Evolutionary conservation across 2,329 filamentous ascomycete species (phyloP).

Genomic region (Calcarisporium arbuscula): DNA sequence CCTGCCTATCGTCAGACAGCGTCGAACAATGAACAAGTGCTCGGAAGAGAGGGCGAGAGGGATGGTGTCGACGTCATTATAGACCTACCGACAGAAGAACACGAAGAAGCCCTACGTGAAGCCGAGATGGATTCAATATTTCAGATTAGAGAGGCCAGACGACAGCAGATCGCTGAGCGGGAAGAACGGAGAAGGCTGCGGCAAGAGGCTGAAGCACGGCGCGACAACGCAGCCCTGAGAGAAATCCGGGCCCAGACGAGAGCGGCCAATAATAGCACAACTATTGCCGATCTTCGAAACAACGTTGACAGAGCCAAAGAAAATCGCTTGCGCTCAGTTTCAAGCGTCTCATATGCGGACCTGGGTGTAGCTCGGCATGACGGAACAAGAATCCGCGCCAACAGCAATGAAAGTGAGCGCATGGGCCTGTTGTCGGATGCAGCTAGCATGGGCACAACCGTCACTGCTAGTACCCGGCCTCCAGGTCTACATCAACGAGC

Average conservation of each 20-base stretch:
- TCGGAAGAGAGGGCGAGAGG: conserved; percentile 85
- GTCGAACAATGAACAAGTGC: conserved; percentile 69
- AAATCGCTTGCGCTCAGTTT: conserved; percentile 60
- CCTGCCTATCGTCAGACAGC: conserved; percentile 75
- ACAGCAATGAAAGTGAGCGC: conserved; percentile 66
- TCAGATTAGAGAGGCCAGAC: conserved; percentile 74
- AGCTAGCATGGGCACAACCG: conserved; percentile 50
- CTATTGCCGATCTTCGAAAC: conserved; percentile 53
- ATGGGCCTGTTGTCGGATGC: conserved; percentile 66
- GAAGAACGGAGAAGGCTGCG: conserved; percentile 67
- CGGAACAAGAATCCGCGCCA: conserved; percentile 67
- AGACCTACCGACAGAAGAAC: conserved; percentile 74
- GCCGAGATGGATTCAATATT: conserved; percentile 91
- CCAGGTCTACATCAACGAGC: conserved; percentile 34
- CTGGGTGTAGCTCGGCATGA: conserved; percentile 72
- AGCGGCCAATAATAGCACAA: conserved; percentile 39
- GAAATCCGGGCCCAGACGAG: conserved; percentile 55
- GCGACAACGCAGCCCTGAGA: conserved; percentile 64
- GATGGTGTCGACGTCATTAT: conserved; percentile 87
- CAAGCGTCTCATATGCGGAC: conserved; percentile 70
- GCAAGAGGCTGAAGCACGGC: conserved; percentile 63
- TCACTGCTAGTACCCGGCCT: conserved; percentile 26
- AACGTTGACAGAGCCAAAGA: conserved; percentile 51
- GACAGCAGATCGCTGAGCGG: conserved; percentile 68
- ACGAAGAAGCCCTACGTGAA: conserved; percentile 72